Conservation (phyloP, 108 stramenopile genomes). For the Nitzschia putrida region DNA sequence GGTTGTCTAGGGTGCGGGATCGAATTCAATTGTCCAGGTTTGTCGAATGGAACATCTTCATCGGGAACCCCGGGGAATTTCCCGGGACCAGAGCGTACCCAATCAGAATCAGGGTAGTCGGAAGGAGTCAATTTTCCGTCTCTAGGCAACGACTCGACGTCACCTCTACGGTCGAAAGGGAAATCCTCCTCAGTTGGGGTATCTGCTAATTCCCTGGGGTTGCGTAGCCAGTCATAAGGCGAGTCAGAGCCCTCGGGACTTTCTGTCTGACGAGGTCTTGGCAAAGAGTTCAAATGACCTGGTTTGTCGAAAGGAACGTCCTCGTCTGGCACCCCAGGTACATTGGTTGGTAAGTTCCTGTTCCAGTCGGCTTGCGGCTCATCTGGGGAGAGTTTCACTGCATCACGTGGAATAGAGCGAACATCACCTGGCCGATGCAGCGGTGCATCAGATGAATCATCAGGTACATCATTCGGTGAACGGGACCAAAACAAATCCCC, state of each 20-base stretch:
- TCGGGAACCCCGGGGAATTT: constrained; percentile 12
- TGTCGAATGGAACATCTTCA: constrained; percentile 22
- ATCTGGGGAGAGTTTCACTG: constrained; percentile 9
- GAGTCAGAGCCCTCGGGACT: constrained; percentile 28
- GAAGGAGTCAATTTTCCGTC: constrained; percentile 22
- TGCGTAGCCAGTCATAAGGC: constrained; percentile 31
- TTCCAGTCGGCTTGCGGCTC: constrained; percentile 14
- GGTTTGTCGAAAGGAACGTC: constrained; percentile 26
- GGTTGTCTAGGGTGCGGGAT: constrained; percentile 14
- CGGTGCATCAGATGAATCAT: too few relatives aligned
- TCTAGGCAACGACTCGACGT: constrained; percentile 27
- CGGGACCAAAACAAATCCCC: too few relatives aligned
- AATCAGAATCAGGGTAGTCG: constrained; percentile 16
- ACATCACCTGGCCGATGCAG: constrained; percentile 37
- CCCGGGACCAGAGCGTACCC: constrained; percentile 9
- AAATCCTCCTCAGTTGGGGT: constrained; percentile 23
- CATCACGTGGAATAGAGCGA: constrained; percentile 28
- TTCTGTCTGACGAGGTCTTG: too few relatives aligned
- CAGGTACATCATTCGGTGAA: too few relatives aligned
- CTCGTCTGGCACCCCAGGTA: constrained; percentile 29
- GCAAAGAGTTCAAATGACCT: too few relatives aligned
- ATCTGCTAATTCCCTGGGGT: too few relatives aligned
- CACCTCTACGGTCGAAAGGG: constrained; percentile 28
- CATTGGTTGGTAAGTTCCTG: constrained; percentile 8
- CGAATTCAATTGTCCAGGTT: constrained; percentile 13